These are phyloP conservation scores for Tetramitus jugosus DNA, from an alignment of 208 protist species.

Conservation along the genomic window DNA sequence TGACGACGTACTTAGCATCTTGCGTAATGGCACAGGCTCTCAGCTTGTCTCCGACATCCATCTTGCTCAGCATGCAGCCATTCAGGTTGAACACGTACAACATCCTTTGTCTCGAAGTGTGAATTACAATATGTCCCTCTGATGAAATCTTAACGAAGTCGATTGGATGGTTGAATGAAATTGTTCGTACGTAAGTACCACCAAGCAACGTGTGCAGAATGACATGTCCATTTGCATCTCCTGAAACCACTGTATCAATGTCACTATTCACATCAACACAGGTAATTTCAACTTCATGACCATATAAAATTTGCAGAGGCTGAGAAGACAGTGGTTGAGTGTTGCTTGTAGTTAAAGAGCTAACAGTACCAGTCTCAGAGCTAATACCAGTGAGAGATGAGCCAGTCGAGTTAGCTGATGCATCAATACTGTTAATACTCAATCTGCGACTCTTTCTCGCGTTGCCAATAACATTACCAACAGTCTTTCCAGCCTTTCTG, in stretches of 20 bases:
- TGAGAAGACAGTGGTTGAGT: not conserved
- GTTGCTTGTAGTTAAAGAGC: not conserved
- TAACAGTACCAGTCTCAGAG: not conserved
- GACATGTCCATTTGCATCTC: not conserved
- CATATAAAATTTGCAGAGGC: not conserved
- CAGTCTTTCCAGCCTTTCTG: too few relatives aligned
- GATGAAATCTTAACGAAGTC: not conserved
- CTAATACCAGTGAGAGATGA: not conserved
- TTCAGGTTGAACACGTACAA: not conserved
- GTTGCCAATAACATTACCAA: not conserved
- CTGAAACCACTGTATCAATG: conserved; percentile 3
- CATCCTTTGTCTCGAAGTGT: not conserved
- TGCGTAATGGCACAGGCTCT: not conserved
- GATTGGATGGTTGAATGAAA: not conserved
- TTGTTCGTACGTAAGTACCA: not conserved
- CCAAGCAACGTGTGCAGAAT: not conserved
- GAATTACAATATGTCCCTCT: conserved; percentile 10
- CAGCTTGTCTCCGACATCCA: not conserved
- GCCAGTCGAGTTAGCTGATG: not conserved
- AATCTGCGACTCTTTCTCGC: not conserved
- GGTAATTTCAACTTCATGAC: not conserved
- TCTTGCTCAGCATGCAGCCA: not conserved
- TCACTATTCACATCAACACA: not conserved
- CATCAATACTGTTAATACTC: not conserved
- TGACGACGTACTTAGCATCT: conserved; percentile 11